Base-by-base conservation (phyloP, 306 rosid species). In the Crotalaria pallida region DNA sequence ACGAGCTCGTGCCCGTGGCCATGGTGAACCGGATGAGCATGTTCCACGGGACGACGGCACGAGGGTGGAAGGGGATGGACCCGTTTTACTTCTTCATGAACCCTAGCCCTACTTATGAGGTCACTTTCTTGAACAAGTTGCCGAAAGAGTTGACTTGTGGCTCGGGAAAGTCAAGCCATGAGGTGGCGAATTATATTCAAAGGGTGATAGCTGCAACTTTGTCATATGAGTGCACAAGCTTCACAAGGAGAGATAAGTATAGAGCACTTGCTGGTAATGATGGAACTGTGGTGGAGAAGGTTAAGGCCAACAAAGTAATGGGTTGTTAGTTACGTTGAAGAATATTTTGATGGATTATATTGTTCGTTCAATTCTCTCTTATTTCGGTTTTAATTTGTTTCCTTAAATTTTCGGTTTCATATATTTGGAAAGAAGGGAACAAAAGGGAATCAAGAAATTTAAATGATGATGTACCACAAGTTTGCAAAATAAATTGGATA, bases 31-130 rank as follows among this genome's bases (percentile, higher is more conserved):
- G 83, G 13, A 90, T 93, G 98, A 90, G 85, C 69, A 82, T 93
- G 98, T 90, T 93, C 26, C 98, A 93, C 3, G 97, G 98, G 6
- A 93, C 96, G 0, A 93, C 97, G 0, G 94, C 98, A 0, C 53
- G 93, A 12, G 97, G 96, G 10, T 90, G 97, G 93, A 93, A 93
- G 24, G 96, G 96, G 18, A 86, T 93, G 97, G 98, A 93, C 75
- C 96, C 96, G 0, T 93, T 93, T 24, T 88, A 89, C 84, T 88
- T 93, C 81, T 86, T 88, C 85, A 90, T 90, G 98, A 89, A 92
- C 80, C 96, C 98, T 2, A 84, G 85, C 26, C 96, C 96, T 2
- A 67, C 82, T 1, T 92, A 92, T 31, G 98, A 92, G 61, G 96
- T 92, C 0, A 92, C 86, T 0, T 89, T 89, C 58, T 59, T 89